phyloP scores from a whole-genome alignment of 257 asterid genomes.

The Solanum peruvianum region DNA sequence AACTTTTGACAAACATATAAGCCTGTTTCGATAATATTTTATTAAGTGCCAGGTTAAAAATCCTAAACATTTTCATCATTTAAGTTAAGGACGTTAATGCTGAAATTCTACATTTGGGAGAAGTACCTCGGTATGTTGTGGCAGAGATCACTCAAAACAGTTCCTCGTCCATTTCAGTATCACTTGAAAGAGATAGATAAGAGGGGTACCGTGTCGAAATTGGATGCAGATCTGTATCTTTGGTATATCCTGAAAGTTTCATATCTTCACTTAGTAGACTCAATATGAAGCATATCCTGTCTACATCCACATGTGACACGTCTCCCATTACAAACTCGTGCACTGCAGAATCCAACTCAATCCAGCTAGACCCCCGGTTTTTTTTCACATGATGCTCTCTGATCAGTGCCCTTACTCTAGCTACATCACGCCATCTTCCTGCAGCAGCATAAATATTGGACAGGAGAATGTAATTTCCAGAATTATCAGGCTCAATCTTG shows the following conservation, averaged over 20 bases:
- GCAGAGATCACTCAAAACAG: background rate
- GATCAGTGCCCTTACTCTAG: constrained; percentile 1
- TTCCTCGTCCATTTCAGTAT: background rate
- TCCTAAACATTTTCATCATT: background rate
- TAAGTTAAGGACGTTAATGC: background rate
- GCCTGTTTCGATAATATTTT: background rate
- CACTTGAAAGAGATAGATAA: background rate
- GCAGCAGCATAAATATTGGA: constrained; percentile 1
- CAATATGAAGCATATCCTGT: background rate
- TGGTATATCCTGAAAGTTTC: background rate
- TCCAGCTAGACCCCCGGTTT: constrained; percentile 5
- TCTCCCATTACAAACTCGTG: constrained; percentile 7
- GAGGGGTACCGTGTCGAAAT: background rate
- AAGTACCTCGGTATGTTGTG: background rate
- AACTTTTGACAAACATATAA: background rate
- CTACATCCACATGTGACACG: background rate
- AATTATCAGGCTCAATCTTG: constrained; percentile 9
- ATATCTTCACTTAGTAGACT: background rate
- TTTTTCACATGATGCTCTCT: background rate
- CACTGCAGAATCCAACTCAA: constrained; percentile 7
- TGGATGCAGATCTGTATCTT: background rate
- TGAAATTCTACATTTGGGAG: background rate
- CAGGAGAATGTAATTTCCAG: background rate
- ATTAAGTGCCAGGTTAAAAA: background rate
- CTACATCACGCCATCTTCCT: constrained; percentile 2